phyloP scores from a whole-genome alignment of 2,329 filamentous ascomycete genomes.

The Sclerotinia borealis region DNA sequence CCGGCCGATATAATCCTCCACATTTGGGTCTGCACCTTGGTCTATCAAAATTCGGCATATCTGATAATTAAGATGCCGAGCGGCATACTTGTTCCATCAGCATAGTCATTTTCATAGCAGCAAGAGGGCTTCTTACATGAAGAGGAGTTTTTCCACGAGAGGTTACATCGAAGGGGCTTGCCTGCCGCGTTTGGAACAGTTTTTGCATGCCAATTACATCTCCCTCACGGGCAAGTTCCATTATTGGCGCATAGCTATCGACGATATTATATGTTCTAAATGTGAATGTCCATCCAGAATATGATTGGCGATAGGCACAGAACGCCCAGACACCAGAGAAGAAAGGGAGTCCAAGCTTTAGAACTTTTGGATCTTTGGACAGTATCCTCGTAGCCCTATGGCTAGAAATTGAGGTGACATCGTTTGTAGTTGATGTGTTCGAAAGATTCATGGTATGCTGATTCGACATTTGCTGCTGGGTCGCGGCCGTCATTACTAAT shows the following conservation, averaged over 20 bases:
- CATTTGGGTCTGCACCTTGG: background rate
- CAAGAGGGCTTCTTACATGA: background rate
- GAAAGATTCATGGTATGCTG: background rate
- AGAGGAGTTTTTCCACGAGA: rapidly evolving
- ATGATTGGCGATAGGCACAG: background rate
- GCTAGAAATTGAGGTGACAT: background rate
- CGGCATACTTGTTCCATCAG: rapidly evolving
- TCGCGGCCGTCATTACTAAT: too few species aligned
- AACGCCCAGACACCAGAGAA: background rate
- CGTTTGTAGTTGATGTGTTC: background rate
- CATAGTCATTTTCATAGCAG: rapidly evolving
- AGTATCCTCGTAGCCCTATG: background rate
- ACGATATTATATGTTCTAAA: background rate
- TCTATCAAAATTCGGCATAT: background rate
- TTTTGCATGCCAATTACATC: background rate
- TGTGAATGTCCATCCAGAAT: background rate
- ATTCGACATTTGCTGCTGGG: background rate
- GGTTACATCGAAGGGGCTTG: background rate
- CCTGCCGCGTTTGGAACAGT: background rate
- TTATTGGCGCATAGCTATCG: rapidly evolving
- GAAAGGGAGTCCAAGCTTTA: background rate
- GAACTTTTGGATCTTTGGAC: background rate
- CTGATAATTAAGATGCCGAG: rapidly evolving
- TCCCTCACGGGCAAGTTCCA: rapidly evolving
- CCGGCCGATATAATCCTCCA: rapidly evolving